These are phyloP conservation scores for Fusarium sp. DNA, from an alignment of 2,329 filamentous ascomycete genomes.

Conservation along the genomic window DNA sequence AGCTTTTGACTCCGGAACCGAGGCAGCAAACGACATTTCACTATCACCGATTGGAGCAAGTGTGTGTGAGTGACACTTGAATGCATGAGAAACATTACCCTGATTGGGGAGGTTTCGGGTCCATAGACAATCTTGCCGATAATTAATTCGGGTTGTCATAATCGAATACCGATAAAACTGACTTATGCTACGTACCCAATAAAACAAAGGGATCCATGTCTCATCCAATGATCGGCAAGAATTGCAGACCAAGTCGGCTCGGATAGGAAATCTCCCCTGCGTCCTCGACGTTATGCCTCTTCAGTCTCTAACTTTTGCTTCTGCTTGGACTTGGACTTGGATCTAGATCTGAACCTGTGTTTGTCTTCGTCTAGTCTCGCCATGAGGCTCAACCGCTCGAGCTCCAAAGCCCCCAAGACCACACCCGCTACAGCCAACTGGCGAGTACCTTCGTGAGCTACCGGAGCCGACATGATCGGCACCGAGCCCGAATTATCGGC, in stretches of 20 bases:
- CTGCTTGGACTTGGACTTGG: conserved; percentile 3
- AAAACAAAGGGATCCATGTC: conserved; percentile 4
- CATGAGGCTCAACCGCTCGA: conserved; percentile 49
- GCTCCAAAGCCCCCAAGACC: conserved; percentile 46
- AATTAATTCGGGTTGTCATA: conserved; percentile 17
- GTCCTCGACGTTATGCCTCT: conserved; percentile 5
- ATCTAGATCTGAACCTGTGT: background rate
- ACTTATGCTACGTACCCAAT: conserved; percentile 19
- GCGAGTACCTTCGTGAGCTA: conserved; percentile 35
- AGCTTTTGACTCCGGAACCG: conserved; percentile 45
- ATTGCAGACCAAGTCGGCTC: conserved; percentile 33
- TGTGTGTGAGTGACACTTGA: background rate
- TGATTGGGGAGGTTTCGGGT: conserved; percentile 25
- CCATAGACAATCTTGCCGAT: conserved; percentile 20
- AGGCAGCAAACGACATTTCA: conserved; percentile 16
- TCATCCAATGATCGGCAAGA: conserved; percentile 33
- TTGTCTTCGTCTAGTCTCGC: conserved; percentile 36
- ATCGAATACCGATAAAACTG: conserved; percentile 31
- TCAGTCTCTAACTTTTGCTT: conserved; percentile 1
- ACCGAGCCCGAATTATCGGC: conserved; percentile 31
- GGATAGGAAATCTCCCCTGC: conserved; percentile 25
- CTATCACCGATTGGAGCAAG: conserved; percentile 17
- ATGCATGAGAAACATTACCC: conserved; percentile 26
- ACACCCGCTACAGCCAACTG: conserved; percentile 46
- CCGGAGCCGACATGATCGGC: conserved; percentile 34